Base-by-base conservation (phyloP, 1,139 yeast genomes). In the Geotrichum restrictum region DNA sequence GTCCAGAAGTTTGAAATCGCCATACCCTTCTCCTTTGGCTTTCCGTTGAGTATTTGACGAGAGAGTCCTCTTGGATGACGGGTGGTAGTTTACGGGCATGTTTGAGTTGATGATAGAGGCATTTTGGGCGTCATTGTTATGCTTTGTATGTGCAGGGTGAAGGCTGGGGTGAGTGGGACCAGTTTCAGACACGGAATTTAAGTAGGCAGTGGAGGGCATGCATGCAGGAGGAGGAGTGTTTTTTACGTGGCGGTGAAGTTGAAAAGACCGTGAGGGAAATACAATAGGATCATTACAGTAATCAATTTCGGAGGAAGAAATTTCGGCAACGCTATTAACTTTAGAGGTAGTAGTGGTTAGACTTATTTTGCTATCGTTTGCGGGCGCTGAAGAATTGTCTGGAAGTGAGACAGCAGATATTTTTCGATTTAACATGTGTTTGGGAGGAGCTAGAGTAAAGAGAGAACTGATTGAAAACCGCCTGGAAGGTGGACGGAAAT, bases 1-100 rank as follows among this genome's bases (percentile, higher is more conserved):
- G 40, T 65, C 67, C 34, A 65, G 57, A 4, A 50, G 44, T 45
- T 64, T 63, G 53, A 64, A 62, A n/a, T 60, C 63, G 8, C 55
- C 53, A 3, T 44, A 39, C 50, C 50, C 39, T 13, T 47, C 39
- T n/a, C 31, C 50, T 21, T 47, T 47, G 18, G 13, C 22, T 16
- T 40, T 47, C 11, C 39, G 37, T 3, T 36, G 27, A 3, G 16
- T 32, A 18, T 45, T 16, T 13, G 45, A 21, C 13, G 45, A 39
- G 39, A 36, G 6, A 8, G 39, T 3, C 11, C 29, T 29, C 16
- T 16, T 21, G 29, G 8, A 22, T 13, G 42, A 13, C 13, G 42
- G 42, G 13, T 31, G 32, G 27, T 13, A 13, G 42, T 18, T 13
- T 2, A 21, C 13, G 18, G 19, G 18, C 2, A 19, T 18, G 27